Percentiles rank a stretch among this genome's conserved stretches.
Conservation (phyloP, 129 eudicot genomes). For the Centaurea solstitialis region DNA sequence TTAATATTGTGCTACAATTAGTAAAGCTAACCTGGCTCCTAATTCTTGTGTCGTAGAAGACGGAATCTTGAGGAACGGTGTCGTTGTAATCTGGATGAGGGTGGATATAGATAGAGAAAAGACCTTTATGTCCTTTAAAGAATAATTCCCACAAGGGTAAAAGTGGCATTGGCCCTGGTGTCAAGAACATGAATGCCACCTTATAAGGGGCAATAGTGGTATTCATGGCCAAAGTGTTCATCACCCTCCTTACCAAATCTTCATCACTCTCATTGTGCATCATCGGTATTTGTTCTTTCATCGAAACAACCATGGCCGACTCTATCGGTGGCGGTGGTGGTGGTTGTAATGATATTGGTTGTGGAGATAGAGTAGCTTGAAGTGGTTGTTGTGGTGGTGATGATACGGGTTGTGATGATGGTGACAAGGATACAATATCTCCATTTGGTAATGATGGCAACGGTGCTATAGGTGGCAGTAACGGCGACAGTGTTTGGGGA, state of each 20-base stretch:
- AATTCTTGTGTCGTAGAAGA: constrained; percentile 40
- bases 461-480: background rate
- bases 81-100: constrained; percentile 43
- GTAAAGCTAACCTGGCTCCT: constrained; percentile 45
- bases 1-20: background rate
- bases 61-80: constrained; percentile 34
- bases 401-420: background rate
- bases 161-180: constrained; percentile 45
- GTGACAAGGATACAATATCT: background rate
- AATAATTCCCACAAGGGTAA: constrained; percentile 54
- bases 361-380: background rate
- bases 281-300: constrained; percentile 10
- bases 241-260: constrained; percentile 52
- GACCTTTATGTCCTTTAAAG: constrained; percentile 43
- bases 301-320: background rate
- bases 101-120: constrained; percentile 43
- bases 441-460: background rate
- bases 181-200: constrained; percentile 58
- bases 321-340: background rate
- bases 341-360: background rate
- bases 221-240: constrained; percentile 12
- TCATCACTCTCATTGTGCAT: constrained; percentile 58
- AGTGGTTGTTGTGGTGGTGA: constrained; percentile 10
- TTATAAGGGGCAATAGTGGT: constrained; percentile 6
- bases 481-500: background rate